Base-by-base conservation (phyloP, 768 basidiomycete species). In the Coprinopsis sp. region DNA sequence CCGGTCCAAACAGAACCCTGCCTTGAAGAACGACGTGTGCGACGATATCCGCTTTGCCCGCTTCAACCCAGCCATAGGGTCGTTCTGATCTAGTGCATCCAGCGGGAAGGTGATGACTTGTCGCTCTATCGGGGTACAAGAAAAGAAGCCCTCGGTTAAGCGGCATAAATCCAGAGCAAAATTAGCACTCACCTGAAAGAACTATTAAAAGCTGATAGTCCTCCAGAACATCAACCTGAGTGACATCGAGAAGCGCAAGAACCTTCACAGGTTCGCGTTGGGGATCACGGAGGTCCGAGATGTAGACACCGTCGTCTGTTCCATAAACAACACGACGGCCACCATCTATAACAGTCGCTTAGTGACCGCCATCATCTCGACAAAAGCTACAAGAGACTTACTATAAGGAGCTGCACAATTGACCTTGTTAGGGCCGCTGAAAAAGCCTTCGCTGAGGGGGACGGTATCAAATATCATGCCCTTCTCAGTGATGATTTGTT, bases 1-100 rank as follows among this genome's bases (percentile, higher is more conserved):
- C 49, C 84, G 80, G 29, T 89, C 91, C 21, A 98, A 74, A 61
- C 95, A 99, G 34, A 85, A 78, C 0, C 96, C 96, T 7, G 91
- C 87, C 66, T 98, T 98, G 79, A 99, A 98, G 70, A 98, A 98
- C 2, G 91, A 87, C 0, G 93, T 98, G 63, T 97, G 94, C 0
- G 91, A 87, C 0, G 95, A 90, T 58, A 98, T 92, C 47, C 91
- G 81, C 66, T 96, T 96, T 1, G 91, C 94, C 10, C 94, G 83
- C 66, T 92, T 96, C 49, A 96, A 67, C 1, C 93, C 93, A 2
- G 89, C 84, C 64, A 86, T 79, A 0, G 95, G 92, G 58, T 99
- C 96, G 57, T 81, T 78, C 2, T 86, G 84, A 56, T 96, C 91
- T 33, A 99, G 72, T 5, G 91, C 86, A 19, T 99, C 96, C 12